These are phyloP conservation scores for Ballota nigra DNA, from an alignment of 257 asterid genomes.

Conservation along the genomic window DNA sequence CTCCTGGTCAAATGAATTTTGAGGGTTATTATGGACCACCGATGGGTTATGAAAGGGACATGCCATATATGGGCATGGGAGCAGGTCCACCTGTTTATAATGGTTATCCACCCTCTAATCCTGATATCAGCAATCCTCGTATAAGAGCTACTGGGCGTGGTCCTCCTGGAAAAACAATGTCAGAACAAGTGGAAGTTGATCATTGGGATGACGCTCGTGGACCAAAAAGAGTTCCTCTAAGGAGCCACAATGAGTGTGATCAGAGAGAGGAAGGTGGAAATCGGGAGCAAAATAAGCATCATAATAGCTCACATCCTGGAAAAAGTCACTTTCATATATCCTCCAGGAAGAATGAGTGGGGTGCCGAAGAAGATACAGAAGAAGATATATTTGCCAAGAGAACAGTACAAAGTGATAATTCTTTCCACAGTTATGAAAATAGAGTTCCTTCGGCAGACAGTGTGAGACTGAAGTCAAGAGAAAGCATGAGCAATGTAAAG, in stretches of 20 bases:
- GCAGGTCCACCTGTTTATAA: constrained; percentile 58
- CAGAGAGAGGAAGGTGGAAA: constrained; percentile 55
- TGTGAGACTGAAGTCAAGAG: constrained; percentile 35
- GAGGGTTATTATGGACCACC: constrained; percentile 92
- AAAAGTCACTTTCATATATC: constrained; percentile 35
- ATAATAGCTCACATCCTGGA: constrained; percentile 35
- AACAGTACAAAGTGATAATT: constrained; percentile 32
- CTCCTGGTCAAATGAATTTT: constrained; percentile 62
- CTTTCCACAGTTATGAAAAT: constrained; percentile 33
- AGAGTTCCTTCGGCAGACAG: constrained; percentile 40
- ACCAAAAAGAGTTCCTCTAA: constrained; percentile 45
- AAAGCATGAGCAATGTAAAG: constrained; percentile 35
- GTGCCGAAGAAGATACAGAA: constrained; percentile 62
- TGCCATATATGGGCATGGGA: constrained; percentile 65
- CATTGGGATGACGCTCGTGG: constrained; percentile 48
- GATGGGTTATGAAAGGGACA: constrained; percentile 78
- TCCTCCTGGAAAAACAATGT: constrained; percentile 38
- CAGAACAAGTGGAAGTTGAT: constrained; percentile 46
- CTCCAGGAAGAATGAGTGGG: constrained; percentile 67
- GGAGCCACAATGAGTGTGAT: constrained; percentile 48
- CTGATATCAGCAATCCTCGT: constrained; percentile 53
- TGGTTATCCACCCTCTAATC: constrained; percentile 56
- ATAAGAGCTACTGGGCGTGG: constrained; percentile 51
- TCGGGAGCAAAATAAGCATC: constrained; percentile 36
- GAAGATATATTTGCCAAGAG: constrained; percentile 43